Base-by-base conservation (phyloP, 2,329 filamentous ascomycete genomes). In the Nemania abortiva region DNA sequence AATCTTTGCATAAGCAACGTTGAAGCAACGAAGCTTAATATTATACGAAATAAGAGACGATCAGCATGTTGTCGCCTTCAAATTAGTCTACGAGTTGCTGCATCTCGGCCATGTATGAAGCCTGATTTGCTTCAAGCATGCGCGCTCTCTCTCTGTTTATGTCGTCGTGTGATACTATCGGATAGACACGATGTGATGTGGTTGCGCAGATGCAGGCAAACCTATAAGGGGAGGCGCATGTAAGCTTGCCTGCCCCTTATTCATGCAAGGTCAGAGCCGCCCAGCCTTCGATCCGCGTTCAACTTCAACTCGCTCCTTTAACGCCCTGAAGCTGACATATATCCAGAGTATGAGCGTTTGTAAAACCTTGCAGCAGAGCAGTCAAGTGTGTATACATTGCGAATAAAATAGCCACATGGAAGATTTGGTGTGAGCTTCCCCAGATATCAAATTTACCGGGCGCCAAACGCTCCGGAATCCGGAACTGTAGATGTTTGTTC, bases 341-440 rank as follows among this genome's bases (percentile, higher is more conserved):
- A 50, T 60, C 57, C 45, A 60, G 29, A 22, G 57, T 60, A 37
- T 60, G 42, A 34, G 18, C 15, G n/a, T 20, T 37, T 50, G 57
- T 50, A 37, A 60, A 60, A 22, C 24, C 57, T 37, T 60, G 57
- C 27, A 37, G 24, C 42, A 61, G 29, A 52, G 58, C 58, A 39
- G 31, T 39, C 47, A 39, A 24, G 29, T 61, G 58, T 52, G 47
- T 61, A 27, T 61, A 61, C 58, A 61, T 61, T 37, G 58, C 47
- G 58, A 6, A 61, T 20, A 61, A 61, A 13, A 61, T 61, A 52
- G 58, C 45, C 1, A 61, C 45, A 39, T 67, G 65, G 18, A 67
- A 62, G 27, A 63, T 67, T 11, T 63, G 65, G 24, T 67, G 65
- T 57, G 65, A 67, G 31, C 57, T 56, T 27, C 65, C 52, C 65